Evolutionary conservation across 345 rosid genomes (phyloP).

Genomic region (Salix udensis): DNA sequence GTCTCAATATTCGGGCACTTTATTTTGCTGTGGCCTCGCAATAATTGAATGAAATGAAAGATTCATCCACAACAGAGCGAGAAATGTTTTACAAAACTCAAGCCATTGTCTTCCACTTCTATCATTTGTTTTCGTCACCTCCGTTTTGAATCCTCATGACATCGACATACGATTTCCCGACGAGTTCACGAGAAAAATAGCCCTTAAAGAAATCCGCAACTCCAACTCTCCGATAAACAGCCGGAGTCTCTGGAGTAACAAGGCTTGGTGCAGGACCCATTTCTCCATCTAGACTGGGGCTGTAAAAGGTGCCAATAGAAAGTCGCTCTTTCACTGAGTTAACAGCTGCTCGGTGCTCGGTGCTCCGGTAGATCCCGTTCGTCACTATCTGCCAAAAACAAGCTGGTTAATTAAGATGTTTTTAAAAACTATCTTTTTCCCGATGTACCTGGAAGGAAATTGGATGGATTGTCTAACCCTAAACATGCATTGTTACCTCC

Average conservation of each 20-base stretch:
- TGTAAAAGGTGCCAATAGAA: conserved; percentile 10
- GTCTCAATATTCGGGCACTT: too few relatives aligned
- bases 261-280: conserved; percentile 21
- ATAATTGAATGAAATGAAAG: too few relatives aligned
- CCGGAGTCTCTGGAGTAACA: conserved; percentile 4
- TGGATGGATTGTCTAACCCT: neutral
- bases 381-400: neutral
- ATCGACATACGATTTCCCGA: conserved; percentile 16
- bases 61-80: too few relatives aligned
- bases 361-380: conserved; percentile 14
- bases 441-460: neutral
- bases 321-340: conserved; percentile 11
- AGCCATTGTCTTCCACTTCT: too few relatives aligned
- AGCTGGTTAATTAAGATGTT: neutral
- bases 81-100: too few relatives aligned
- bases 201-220: conserved; percentile 6
- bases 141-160: conserved; percentile 12
- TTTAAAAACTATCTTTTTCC: too few relatives aligned
- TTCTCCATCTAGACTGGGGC: neutral
- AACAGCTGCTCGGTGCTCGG: conserved; percentile 15
- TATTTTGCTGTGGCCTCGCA: too few relatives aligned
- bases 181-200: neutral
- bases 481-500: neutral
- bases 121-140: neutral
- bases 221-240: conserved; percentile 5